Conservation (phyloP, 1,284 basidiomycete species). For the Ganoderma multipileum region DNA sequence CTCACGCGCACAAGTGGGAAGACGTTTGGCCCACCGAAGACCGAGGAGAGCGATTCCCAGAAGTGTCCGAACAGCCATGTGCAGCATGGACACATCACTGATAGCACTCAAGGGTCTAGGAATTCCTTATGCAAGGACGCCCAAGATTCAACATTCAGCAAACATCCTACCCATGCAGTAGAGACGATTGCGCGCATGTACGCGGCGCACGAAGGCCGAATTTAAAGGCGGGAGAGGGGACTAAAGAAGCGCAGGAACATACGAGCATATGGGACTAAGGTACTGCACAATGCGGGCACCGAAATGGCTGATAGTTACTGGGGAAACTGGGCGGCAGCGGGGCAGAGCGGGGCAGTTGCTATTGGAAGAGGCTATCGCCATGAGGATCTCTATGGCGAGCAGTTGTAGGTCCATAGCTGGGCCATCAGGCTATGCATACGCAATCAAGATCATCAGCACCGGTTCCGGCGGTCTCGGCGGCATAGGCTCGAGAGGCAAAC, state of each 20-base stretch:
- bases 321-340: not conserved
- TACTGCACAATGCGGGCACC: not conserved
- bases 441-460: not conserved
- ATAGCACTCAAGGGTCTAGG: conserved; percentile 4
- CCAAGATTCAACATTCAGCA: not conserved
- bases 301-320: conserved; percentile 4
- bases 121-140: no score
- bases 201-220: not conserved
- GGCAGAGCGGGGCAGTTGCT: conserved; percentile 3
- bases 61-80: not conserved
- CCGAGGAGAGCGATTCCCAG: not conserved
- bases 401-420: not conserved
- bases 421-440: not conserved
- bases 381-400: conserved; percentile 11
- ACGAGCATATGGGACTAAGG: not conserved
- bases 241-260: not conserved
- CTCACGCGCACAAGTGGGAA: conserved; percentile 60
- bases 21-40: no score
- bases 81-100: conserved; percentile 14
- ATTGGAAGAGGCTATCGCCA: not conserved
- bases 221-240: no score
- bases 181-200: not conserved
- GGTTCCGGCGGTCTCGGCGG: no score
- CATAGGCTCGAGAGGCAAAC: not conserved
- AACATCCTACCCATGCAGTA: not conserved